Conservation (phyloP, 768 basidiomycete genomes). For the Mycena filopes region DNA sequence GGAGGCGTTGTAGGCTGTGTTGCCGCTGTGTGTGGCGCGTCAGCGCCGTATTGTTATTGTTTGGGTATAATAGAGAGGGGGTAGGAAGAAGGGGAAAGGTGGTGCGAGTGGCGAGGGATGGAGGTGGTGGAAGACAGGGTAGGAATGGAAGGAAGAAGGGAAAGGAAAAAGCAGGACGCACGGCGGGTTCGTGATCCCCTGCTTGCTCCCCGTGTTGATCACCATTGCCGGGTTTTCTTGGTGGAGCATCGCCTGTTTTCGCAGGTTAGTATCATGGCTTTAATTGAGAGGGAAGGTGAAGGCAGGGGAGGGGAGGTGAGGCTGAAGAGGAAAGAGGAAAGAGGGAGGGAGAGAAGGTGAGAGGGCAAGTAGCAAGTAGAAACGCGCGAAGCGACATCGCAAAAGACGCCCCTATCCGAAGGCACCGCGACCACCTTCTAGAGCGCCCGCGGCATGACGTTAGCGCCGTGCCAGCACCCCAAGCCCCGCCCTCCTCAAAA, state of each 20-base stretch:
- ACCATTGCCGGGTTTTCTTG: constrained; percentile 87
- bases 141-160: no score
- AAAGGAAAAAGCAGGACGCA: constrained; percentile 61
- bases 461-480: no score
- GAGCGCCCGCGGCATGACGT: no score
- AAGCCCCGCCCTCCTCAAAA: no score
- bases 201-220: constrained; percentile 93
- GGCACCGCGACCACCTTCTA: no score
- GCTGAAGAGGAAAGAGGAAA: no score
- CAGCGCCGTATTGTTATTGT: no score
- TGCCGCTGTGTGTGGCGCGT: no score
- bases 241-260: constrained; percentile 83
- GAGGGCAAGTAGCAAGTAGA: no score
- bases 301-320: constrained; percentile 1
- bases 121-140: background rate
- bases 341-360: background rate
- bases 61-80: constrained; percentile 18
- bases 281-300: background rate
- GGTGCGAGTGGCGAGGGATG: background rate
- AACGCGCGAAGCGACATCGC: no score
- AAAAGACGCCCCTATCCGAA: no score
- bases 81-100: background rate
- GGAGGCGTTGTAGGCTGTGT: constrained; percentile 82
- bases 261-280: background rate
- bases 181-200: constrained; percentile 98